Percentiles rank a stretch among this genome's conserved stretches.
Conservation (phyloP, 1,139 yeast species). For the Geotrichum phurueaensis region DNA sequence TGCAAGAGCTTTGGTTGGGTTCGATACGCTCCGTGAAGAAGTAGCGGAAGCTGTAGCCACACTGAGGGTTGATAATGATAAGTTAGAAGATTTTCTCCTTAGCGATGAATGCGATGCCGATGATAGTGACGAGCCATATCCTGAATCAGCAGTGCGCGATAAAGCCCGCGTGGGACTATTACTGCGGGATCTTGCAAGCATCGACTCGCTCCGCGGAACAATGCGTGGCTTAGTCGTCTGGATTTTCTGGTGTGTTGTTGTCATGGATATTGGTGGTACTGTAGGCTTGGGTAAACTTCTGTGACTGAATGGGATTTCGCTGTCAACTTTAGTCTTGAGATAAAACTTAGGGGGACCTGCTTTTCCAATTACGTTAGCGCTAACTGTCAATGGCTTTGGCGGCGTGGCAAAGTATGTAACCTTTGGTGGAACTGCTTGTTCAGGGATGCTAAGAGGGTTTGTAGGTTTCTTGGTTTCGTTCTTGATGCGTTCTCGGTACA, state of each 20-base stretch:
- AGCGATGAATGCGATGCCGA: not conserved
- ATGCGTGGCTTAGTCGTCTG: constrained; percentile 15
- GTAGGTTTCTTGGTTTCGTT: constrained; percentile 6
- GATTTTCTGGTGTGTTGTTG: constrained; percentile 15
- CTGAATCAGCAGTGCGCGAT: constrained; percentile 3
- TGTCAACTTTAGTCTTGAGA: constrained; percentile 15
- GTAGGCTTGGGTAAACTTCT: constrained; percentile 9
- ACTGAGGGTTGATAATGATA: constrained; percentile 2
- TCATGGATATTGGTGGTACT: constrained; percentile 9
- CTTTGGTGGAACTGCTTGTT: not conserved
- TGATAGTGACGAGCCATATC: not conserved
- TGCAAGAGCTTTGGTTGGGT: constrained; percentile 1
- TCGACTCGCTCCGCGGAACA: constrained; percentile 1
- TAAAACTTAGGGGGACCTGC: constrained; percentile 14
- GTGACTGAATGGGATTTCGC: constrained; percentile 14
- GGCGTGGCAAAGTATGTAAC: constrained; percentile 1
- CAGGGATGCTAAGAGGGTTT: constrained; percentile 10
- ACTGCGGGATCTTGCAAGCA: constrained; percentile 5
- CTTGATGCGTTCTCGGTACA: constrained; percentile 17
- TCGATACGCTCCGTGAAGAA: constrained; percentile 7
- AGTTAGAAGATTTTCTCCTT: constrained; percentile 7
- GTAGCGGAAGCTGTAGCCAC: not conserved
- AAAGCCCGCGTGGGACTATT: constrained; percentile 8
- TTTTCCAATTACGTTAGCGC: not conserved
- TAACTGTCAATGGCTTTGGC: constrained; percentile 5